Percentiles rank a stretch among this genome's conserved stretches.
Evolutionary conservation across 169 alveolate genomes (phyloP).

Genomic region (Plasmodium inui): DNA sequence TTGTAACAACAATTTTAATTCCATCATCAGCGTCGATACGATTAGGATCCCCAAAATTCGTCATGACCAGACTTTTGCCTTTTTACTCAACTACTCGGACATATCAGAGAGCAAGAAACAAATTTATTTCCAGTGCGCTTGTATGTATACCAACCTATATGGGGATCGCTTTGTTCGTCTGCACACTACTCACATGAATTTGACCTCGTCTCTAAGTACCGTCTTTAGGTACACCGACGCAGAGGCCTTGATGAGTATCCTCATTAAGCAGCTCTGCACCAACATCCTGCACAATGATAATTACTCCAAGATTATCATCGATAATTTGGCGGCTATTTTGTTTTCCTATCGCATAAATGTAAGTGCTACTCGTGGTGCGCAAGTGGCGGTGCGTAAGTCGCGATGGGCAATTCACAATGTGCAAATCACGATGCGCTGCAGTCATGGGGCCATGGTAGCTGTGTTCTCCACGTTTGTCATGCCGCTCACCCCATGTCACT

Average conservation of each 20-base stretch:
- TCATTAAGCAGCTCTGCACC: slow-evolving; percentile 77
- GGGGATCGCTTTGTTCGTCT: slow-evolving; percentile 80
- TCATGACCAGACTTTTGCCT: slow-evolving; percentile 81
- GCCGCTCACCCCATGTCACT: not conserved
- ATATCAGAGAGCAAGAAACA: slow-evolving; percentile 70
- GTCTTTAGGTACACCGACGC: slow-evolving; percentile 78
- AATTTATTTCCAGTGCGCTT: slow-evolving; percentile 82
- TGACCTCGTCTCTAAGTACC: slow-evolving; percentile 75
- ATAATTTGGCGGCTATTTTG: slow-evolving; percentile 45
- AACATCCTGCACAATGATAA: slow-evolving; percentile 63
- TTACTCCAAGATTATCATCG: slow-evolving; percentile 46
- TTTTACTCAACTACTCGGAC: slow-evolving; percentile 77
- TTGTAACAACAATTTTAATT: slow-evolving; percentile 78
- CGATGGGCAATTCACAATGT: not conserved
- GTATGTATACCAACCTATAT: slow-evolving; percentile 77
- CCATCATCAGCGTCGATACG: slow-evolving; percentile 77
- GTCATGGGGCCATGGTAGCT: not conserved
- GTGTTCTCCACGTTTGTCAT: not conserved
- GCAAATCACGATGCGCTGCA: not conserved
- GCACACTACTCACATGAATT: slow-evolving; percentile 78
- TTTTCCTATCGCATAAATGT: slow-evolving; percentile 64
- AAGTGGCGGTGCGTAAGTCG: not conserved
- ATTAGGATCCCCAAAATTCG: slow-evolving; percentile 80
- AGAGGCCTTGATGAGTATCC: slow-evolving; percentile 78
- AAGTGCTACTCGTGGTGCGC: not conserved